phyloP scores from a whole-genome alignment of 164 flowering plant species.

The Berberis thunbergii region DNA sequence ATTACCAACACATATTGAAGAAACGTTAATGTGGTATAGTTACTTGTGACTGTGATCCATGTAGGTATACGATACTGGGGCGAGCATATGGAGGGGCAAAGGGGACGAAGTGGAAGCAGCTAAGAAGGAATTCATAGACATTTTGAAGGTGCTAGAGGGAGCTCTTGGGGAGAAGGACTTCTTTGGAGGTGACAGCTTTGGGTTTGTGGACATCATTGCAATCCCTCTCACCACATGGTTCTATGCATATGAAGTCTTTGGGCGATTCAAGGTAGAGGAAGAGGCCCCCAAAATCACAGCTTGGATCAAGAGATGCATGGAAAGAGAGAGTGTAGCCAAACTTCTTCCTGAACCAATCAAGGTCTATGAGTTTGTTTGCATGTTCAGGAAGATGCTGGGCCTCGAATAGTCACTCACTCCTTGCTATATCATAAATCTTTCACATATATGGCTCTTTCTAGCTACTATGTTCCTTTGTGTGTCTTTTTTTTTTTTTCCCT shows the following conservation, averaged over 20 bases:
- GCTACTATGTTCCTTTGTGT: no score
- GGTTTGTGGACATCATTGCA: constrained; percentile 31
- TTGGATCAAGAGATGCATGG: constrained; percentile 42
- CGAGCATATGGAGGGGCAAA: constrained; percentile 34
- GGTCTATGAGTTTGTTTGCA: constrained; percentile 31
- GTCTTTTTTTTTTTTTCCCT: no score
- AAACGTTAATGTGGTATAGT: neutral
- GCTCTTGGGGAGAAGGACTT: constrained; percentile 39
- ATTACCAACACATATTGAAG: no score
- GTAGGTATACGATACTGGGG: constrained; percentile 34
- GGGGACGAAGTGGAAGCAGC: constrained; percentile 35
- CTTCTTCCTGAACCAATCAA: constrained; percentile 33
- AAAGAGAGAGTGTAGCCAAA: constrained; percentile 37
- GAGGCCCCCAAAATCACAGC: constrained; percentile 40
- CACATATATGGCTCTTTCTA: no score
- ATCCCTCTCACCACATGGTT: constrained; percentile 40
- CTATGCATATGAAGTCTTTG: constrained; percentile 31
- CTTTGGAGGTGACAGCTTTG: constrained; percentile 43
- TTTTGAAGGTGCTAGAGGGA: constrained; percentile 40
- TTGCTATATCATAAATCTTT: no score
- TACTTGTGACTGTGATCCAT: neutral
- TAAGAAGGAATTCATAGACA: constrained; percentile 35
- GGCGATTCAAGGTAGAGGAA: constrained; percentile 35
- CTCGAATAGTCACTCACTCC: constrained; percentile 17
- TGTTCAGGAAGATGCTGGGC: constrained; percentile 39